phyloP scores from a whole-genome alignment of 2,329 filamentous ascomycete species.

The Pyrenophora teres region DNA sequence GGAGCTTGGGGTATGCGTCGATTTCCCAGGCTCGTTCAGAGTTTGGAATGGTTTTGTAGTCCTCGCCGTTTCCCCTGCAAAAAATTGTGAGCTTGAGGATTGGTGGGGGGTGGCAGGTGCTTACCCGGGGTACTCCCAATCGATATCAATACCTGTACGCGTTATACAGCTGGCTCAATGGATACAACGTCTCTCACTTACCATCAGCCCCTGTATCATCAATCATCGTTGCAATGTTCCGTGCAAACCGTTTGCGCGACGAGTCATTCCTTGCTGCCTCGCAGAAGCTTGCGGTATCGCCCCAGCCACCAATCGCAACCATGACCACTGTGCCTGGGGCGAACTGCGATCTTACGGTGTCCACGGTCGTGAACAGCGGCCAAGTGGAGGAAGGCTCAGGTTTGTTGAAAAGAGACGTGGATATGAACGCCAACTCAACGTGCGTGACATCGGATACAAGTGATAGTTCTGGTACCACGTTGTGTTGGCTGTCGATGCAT shows the following conservation, averaged over 20 bases:
- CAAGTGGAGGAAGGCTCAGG: slow-evolving; percentile 20
- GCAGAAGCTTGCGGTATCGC: slow-evolving; percentile 67
- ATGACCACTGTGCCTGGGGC: slow-evolving; percentile 32
- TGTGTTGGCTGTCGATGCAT: slow-evolving; percentile 29
- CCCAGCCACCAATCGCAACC: slow-evolving; percentile 78
- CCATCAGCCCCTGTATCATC: slow-evolving; percentile 64
- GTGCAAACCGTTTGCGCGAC: slow-evolving; percentile 60
- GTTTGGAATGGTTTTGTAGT: slow-evolving; percentile 67
- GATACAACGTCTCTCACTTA: slow-evolving; percentile 45
- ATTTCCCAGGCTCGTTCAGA: slow-evolving; percentile 63
- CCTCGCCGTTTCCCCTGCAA: slow-evolving; percentile 57
- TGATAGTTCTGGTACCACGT: slow-evolving; percentile 26
- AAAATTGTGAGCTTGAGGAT: too few relatives aligned
- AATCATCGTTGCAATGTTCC: slow-evolving; percentile 68
- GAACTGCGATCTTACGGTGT: slow-evolving; percentile 52
- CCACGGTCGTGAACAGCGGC: slow-evolving; percentile 35
- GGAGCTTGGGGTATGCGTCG: slow-evolving; percentile 63
- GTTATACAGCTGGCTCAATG: background rate
- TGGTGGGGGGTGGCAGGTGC: too few relatives aligned
- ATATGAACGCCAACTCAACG: slow-evolving; percentile 41
- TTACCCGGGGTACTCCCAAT: slow-evolving; percentile 65
- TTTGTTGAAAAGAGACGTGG: slow-evolving; percentile 34
- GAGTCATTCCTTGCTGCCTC: slow-evolving; percentile 58
- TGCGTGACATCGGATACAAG: slow-evolving; percentile 31
- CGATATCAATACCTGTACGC: slow-evolving; percentile 57